A percentile compares a stretch with the other conserved stretches of the same genome.
phyloP scores from a whole-genome alignment of 2,329 filamentous ascomycete genomes.

The Verticillium alfalfae region DNA sequence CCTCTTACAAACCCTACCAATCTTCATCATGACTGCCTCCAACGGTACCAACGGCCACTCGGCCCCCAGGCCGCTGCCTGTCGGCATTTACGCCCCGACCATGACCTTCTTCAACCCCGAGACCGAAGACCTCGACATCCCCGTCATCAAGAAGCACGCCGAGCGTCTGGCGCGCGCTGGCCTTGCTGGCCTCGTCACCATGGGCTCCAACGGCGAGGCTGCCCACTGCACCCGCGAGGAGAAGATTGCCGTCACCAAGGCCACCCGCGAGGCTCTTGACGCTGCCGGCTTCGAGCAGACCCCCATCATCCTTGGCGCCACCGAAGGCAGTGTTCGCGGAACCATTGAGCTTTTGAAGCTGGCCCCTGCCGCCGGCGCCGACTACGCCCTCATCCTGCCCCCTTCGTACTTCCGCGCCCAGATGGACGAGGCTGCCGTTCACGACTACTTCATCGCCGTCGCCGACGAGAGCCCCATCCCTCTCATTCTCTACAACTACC shows the following conservation, averaged over 20 bases:
- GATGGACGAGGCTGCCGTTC: slow-evolving; percentile 68
- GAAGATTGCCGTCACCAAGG: slow-evolving; percentile 67
- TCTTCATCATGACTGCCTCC: slow-evolving; percentile 11
- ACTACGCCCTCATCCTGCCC: slow-evolving; percentile 74
- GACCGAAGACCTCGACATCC: slow-evolving; percentile 79
- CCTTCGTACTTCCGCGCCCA: slow-evolving; percentile 78
- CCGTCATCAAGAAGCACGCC: slow-evolving; percentile 74
- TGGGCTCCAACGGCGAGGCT: slow-evolving; percentile 89
- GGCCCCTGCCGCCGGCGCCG: slow-evolving; percentile 63
- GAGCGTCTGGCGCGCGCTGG: slow-evolving; percentile 72
- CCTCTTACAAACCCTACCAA: neutral
- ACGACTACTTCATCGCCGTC: slow-evolving; percentile 68
- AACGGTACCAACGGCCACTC: slow-evolving; percentile 12
- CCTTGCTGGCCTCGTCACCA: slow-evolving; percentile 74
- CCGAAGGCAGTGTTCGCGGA: slow-evolving; percentile 73
- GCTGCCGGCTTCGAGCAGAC: slow-evolving; percentile 69
- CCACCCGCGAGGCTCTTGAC: slow-evolving; percentile 77
- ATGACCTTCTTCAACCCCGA: slow-evolving; percentile 86
- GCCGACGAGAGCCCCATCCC: slow-evolving; percentile 72
- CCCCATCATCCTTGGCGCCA: slow-evolving; percentile 79
- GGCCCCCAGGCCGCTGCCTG: slow-evolving; percentile 56
- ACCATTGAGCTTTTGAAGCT: slow-evolving; percentile 71
- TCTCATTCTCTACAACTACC: slow-evolving; percentile 88
- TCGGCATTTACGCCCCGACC: slow-evolving; percentile 81
- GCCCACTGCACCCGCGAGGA: slow-evolving; percentile 77